phyloP scores from a whole-genome alignment of 768 basidiomycete species.

The Termitomyces sp. region DNA sequence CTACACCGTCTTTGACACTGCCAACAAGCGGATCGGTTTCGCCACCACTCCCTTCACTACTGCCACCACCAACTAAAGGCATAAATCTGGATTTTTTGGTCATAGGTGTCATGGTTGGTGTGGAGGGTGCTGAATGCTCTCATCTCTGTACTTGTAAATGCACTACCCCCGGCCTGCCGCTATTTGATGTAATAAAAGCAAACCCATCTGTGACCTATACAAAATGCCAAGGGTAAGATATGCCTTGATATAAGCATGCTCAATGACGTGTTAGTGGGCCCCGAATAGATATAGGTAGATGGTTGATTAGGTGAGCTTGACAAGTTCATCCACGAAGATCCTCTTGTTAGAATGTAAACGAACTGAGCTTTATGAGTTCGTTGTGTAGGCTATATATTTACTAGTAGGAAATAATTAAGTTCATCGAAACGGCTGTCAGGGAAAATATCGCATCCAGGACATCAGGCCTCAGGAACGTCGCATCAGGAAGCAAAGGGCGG shows the following conservation, averaged over 20 bases:
- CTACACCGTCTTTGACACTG: constrained; percentile 64
- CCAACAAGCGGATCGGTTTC: constrained; percentile 52
- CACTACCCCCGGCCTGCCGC: too few species aligned
- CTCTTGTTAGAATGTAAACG: too few species aligned
- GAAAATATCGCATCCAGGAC: too few species aligned
- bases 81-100: neutral
- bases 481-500: too few species aligned
- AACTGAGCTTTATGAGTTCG: too few species aligned
- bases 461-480: too few species aligned
- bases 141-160: neutral
- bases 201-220: neutral
- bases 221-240: neutral
- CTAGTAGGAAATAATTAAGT: too few species aligned
- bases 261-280: too few species aligned
- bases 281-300: too few species aligned
- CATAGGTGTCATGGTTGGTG: neutral
- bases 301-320: too few species aligned
- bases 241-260: neutral
- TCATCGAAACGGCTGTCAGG: too few species aligned
- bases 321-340: too few species aligned
- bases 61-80: constrained; percentile 31
- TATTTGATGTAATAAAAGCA: neutral
- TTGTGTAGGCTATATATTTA: neutral
- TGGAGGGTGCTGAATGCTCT: neutral
- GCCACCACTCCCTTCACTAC: constrained; percentile 50